phyloP scores from a whole-genome alignment of 306 rosid genomes.

The Prunus salicina region DNA sequence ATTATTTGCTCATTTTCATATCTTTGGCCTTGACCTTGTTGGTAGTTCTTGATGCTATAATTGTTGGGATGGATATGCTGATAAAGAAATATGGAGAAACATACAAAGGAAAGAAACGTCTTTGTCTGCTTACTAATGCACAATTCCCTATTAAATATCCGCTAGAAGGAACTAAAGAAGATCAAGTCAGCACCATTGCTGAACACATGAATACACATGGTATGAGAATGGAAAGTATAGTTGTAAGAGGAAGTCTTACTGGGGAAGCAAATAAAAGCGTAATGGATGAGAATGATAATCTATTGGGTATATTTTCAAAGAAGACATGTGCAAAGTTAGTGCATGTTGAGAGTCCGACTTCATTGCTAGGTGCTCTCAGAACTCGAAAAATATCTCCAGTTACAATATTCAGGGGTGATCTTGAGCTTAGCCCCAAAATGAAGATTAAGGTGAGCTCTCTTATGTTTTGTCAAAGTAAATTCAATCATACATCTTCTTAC shows the following conservation, averaged over 20 bases:
- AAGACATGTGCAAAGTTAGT: conserved; percentile 65
- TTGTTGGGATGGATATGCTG: conserved; percentile 91
- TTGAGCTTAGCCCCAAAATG: conserved; percentile 63
- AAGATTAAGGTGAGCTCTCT: conserved; percentile 70
- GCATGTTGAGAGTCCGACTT: conserved; percentile 60
- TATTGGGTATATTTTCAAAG: conserved; percentile 60
- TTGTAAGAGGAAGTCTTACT: conserved; percentile 54
- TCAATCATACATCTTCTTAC: conserved; percentile 13
- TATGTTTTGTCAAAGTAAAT: conserved; percentile 14
- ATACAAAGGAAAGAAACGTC: conserved; percentile 71
- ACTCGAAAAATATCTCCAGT: conserved; percentile 68
- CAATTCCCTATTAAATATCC: conserved; percentile 64
- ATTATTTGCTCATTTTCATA: conserved; percentile 2
- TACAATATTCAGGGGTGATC: conserved; percentile 80
- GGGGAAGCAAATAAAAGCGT: conserved; percentile 40
- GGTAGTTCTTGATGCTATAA: conserved; percentile 87
- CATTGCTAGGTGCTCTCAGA: conserved; percentile 74
- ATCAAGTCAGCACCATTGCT: conserved; percentile 73
- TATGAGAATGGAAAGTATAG: conserved; percentile 81
- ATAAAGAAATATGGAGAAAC: conserved; percentile 78
- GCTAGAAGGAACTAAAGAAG: conserved; percentile 77
- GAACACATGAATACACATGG: conserved; percentile 66
- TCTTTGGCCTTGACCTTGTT: conserved; percentile 59
- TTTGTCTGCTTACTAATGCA: conserved; percentile 82
- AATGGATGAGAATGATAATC: conserved; percentile 73